Conservation (phyloP, 2,329 filamentous ascomycete species). For the Escovopsis sp. region DNA sequence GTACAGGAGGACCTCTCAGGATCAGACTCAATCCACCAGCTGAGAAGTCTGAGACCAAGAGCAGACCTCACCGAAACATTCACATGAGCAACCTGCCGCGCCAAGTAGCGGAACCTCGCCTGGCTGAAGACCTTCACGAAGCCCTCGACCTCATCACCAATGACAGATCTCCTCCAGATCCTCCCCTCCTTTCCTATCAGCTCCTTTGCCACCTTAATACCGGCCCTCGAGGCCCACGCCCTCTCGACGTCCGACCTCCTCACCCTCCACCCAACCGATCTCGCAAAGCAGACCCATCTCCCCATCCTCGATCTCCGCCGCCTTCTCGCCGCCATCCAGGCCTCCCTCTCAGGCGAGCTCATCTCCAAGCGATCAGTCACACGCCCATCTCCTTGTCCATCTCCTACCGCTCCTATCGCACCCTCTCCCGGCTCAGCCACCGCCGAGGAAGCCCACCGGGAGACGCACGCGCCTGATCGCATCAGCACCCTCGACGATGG, state of each 20-base stretch:
- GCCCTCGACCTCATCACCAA: slow-evolving; percentile 22
- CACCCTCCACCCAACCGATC: slow-evolving; percentile 64
- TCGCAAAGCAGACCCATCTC: slow-evolving; percentile 73
- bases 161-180: slow-evolving; percentile 76
- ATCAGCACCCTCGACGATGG: slow-evolving; percentile 70
- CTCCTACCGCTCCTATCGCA: neutral
- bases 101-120: no score
- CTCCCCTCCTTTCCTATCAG: slow-evolving; percentile 65
- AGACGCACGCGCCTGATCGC: neutral
- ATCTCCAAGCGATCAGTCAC: slow-evolving; percentile 14
- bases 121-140: neutral
- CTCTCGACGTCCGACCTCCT: slow-evolving; percentile 75
- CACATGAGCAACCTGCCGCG: no score
- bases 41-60: no score
- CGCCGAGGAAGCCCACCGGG: no score
- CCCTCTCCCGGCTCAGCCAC: slow-evolving; percentile 7
- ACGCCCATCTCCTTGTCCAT: neutral
- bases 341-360: slow-evolving; percentile 50
- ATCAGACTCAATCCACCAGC: no score
- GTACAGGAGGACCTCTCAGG: no score
- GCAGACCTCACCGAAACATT: no score
- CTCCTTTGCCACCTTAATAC: slow-evolving; percentile 59
- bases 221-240: slow-evolving; percentile 61
- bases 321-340: slow-evolving; percentile 51
- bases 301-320: slow-evolving; percentile 68